phyloP scores from a whole-genome alignment of 1,139 yeast genomes.

The Diutina mesorugosa region DNA sequence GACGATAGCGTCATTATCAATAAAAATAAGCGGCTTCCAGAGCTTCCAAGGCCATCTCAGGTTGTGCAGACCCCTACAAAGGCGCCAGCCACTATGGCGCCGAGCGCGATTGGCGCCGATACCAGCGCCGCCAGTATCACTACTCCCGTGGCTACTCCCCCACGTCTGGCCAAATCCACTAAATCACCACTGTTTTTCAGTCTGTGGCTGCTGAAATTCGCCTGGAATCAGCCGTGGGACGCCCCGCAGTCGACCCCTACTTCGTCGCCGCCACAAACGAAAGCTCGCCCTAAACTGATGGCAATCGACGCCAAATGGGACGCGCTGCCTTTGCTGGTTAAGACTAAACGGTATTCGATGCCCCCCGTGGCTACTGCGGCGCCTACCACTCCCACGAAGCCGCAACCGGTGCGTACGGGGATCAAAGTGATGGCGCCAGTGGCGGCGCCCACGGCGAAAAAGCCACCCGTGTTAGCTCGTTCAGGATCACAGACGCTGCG shows the following conservation, averaged over 20 bases:
- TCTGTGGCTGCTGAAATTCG: not conserved
- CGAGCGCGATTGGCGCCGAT: not conserved
- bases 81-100: not conserved
- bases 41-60: not conserved
- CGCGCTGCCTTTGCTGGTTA: not conserved
- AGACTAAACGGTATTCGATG: not conserved
- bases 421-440: not conserved
- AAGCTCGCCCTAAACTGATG: not conserved
- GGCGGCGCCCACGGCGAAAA: not conserved
- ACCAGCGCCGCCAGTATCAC: not conserved
- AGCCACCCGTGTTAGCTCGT: not conserved
- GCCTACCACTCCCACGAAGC: not conserved
- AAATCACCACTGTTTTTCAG: not conserved
- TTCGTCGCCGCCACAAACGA: not conserved
- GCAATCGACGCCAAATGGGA: not conserved
- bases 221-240: not conserved
- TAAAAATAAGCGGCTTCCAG: not conserved
- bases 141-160: not conserved
- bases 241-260: not conserved
- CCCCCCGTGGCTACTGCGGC: not conserved
- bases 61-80: not conserved
- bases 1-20: not conserved
- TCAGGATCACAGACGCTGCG: not conserved
- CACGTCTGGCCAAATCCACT: not conserved
- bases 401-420: not conserved